phyloP scores from a whole-genome alignment of 1,139 yeast genomes.

The Scheffersomyces segobiensis region DNA sequence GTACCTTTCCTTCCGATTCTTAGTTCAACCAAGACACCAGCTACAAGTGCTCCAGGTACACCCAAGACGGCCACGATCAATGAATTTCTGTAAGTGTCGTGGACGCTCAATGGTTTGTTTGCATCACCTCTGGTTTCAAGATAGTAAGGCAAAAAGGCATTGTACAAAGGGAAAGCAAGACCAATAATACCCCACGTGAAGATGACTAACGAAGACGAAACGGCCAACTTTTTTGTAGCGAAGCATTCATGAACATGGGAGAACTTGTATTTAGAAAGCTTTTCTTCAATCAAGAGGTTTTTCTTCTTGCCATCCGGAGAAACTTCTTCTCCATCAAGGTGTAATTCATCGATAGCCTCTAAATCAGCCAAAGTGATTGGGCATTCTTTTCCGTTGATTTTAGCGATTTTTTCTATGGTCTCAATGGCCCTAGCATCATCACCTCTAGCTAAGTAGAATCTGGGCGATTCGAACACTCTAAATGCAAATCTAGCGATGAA shows the following conservation, averaged over 20 bases:
- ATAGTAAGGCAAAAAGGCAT: conserved; percentile 44
- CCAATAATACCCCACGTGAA: conserved; percentile 47
- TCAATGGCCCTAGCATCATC: conserved; percentile 37
- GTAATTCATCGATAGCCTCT: conserved; percentile 23
- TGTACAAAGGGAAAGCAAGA: conserved; percentile 46
- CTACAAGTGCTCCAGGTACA: conserved; percentile 41
- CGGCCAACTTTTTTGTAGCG: conserved; percentile 31
- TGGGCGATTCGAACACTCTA: conserved; percentile 41
- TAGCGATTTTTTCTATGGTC: conserved; percentile 37
- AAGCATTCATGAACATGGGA: conserved; percentile 38
- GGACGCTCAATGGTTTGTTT: conserved; percentile 31
- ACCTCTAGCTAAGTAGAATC: conserved; percentile 40
- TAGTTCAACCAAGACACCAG: conserved; percentile 40
- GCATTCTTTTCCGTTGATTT: conserved; percentile 25
- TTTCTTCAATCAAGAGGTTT: conserved; percentile 25
- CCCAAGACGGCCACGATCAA: conserved; percentile 44
- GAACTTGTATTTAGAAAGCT: conserved; percentile 27
- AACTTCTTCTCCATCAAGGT: conserved; percentile 7
- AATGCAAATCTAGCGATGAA: conserved; percentile 37
- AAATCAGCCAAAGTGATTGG: conserved; percentile 34
- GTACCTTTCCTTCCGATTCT: conserved; percentile 45
- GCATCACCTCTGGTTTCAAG: conserved; percentile 36
- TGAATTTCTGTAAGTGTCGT: conserved; percentile 39
- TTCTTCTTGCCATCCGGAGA: neutral
- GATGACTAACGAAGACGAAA: conserved; percentile 36